phyloP scores from a whole-genome alignment of 495 filamentous ascomycete species.

The Aspergillus nidulans region DNA sequence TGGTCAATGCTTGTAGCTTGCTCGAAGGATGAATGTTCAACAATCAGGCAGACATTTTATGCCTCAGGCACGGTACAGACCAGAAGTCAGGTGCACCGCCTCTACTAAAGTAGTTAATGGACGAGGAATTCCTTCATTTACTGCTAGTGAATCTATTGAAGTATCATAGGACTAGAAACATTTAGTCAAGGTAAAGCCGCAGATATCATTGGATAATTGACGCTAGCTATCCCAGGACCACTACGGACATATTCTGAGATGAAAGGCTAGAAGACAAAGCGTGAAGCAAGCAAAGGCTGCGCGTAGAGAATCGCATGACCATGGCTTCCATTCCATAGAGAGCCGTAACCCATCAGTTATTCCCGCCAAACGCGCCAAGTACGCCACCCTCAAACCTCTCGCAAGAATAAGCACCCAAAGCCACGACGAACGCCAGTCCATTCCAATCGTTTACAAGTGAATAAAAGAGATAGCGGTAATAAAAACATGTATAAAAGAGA shows the following conservation, averaged over 20 bases:
- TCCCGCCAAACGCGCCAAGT: slow-evolving; percentile 26
- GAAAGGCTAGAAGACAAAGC: slow-evolving; percentile 20
- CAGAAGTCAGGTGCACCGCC: slow-evolving; percentile 30
- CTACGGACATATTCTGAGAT: not conserved
- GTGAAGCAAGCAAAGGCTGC: slow-evolving; percentile 21
- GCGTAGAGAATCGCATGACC: slow-evolving; percentile 11
- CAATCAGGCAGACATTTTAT: not conserved
- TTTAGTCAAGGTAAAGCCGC: not conserved
- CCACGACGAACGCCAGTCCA: slow-evolving; percentile 20
- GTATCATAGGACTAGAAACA: not conserved
- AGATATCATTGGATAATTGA: not conserved
- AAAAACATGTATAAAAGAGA: slow-evolving; percentile 10
- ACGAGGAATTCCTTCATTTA: too few species aligned
- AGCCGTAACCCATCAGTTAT: slow-evolving; percentile 27
- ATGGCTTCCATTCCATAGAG: slow-evolving; percentile 26
- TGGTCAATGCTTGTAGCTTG: slow-evolving; percentile 1
- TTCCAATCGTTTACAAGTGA: slow-evolving; percentile 22
- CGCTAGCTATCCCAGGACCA: not conserved
- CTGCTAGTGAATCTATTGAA: too few species aligned
- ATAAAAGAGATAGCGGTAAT: slow-evolving; percentile 8
- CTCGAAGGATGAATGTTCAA: not conserved
- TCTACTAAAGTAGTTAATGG: not conserved
- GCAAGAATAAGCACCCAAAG: slow-evolving; percentile 13
- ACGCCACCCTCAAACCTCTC: slow-evolving; percentile 22
- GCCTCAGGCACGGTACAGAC: slow-evolving; percentile 38